Percentiles rank a stretch among this genome's conserved stretches.
Conservation (phyloP, 768 basidiomycete species). For the Boletus edulis region DNA sequence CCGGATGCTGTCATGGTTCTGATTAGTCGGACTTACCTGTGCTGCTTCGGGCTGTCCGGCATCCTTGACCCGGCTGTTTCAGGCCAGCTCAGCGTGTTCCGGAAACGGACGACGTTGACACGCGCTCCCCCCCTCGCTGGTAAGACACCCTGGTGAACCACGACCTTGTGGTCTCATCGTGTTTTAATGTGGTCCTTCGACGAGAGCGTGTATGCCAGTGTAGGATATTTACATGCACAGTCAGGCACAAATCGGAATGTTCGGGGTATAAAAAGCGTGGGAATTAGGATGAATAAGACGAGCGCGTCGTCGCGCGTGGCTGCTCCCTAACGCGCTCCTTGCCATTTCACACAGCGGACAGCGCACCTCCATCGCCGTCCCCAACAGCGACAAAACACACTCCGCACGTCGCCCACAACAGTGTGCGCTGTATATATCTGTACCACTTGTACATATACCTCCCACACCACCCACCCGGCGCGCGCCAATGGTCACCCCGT, state of each 20-base stretch:
- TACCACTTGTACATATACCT: constrained; percentile 17
- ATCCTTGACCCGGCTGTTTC: constrained; percentile 8
- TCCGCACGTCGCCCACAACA: constrained; percentile 5
- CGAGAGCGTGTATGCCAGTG: constrained; percentile 3
- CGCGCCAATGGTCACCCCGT: constrained; percentile 69
- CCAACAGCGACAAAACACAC: constrained; percentile 27
- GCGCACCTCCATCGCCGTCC: constrained; percentile 32
- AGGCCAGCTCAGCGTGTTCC: constrained; percentile 8
- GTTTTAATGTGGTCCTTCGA: constrained; percentile 8
- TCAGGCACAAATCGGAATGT: constrained; percentile 19
- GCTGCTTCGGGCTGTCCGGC: constrained; percentile 19
- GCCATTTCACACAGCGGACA: constrained; percentile 37
- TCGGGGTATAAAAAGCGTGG: constrained; percentile 30
- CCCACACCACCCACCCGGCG: constrained; percentile 16
- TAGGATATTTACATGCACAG: constrained; percentile 15
- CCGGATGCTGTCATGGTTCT: constrained; percentile 18
- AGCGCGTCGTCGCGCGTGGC: constrained; percentile 37
- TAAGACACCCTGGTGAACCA: neutral
- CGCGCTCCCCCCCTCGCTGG: neutral
- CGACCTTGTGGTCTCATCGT: constrained; percentile 12
- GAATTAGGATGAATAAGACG: constrained; percentile 36
- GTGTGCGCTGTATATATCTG: constrained; percentile 15
- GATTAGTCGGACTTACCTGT: constrained; percentile 25
- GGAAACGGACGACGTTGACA: neutral
- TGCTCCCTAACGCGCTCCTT: constrained; percentile 39